phyloP scores from a whole-genome alignment of 495 filamentous ascomycete species.

The Penicillium silybi region DNA sequence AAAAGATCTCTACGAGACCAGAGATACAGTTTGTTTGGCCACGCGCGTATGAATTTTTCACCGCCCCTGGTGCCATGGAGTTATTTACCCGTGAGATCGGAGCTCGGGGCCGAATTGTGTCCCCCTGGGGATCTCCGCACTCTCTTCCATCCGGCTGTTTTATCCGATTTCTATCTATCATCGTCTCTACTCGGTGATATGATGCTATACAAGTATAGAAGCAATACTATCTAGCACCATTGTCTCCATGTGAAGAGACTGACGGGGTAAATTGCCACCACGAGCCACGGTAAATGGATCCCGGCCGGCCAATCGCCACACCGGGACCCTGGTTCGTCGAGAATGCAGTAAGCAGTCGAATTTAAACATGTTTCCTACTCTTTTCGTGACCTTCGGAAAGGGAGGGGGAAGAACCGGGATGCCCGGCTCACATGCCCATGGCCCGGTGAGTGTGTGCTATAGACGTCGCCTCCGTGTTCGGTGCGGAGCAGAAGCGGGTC shows the following conservation, averaged over 20 bases:
- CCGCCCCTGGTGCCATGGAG: slow-evolving; percentile 5
- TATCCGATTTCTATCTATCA: not conserved
- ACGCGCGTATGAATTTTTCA: slow-evolving; percentile 20
- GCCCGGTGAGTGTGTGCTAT: not conserved
- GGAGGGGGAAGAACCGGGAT: slow-evolving; percentile 17
- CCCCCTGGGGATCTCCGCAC: slow-evolving; percentile 13
- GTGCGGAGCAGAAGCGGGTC: slow-evolving; percentile 20
- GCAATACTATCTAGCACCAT: not conserved
- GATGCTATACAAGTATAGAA: not conserved
- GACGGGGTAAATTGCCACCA: slow-evolving; percentile 5
- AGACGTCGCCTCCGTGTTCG: slow-evolving; percentile 13
- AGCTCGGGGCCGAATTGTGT: slow-evolving; percentile 11
- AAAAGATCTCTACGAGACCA: too few relatives aligned
- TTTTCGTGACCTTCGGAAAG: slow-evolving; percentile 1
- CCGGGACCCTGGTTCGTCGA: not conserved
- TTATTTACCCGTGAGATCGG: slow-evolving; percentile 24
- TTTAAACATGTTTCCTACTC: not conserved
- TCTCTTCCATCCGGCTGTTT: not conserved
- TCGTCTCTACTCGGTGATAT: not conserved
- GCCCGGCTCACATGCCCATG: slow-evolving; percentile 9
- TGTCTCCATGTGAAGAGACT: not conserved
- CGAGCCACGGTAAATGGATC: slow-evolving; percentile 6
- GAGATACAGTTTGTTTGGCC: slow-evolving; percentile 7
- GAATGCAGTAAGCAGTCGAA: not conserved
- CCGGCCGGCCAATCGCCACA: not conserved